Evolutionary conservation across 2,329 filamentous ascomycete species (phyloP), one percentile per base, ranked within the genome.

Genomic region (Colletotrichum filicis): DNA sequence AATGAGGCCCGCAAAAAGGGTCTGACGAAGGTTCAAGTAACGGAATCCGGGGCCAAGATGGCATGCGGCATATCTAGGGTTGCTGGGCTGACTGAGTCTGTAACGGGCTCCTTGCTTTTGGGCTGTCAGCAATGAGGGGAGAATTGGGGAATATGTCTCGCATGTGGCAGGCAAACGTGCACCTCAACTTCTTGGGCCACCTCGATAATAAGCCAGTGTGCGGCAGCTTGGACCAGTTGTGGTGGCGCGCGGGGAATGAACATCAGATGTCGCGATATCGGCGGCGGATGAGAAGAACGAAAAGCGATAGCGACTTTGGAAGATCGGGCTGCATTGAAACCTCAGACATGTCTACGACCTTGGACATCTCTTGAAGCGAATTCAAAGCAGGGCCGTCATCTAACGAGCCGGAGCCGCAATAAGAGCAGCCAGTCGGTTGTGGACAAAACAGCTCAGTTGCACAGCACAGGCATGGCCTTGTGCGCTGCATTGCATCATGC

Each of bases 401-500:
- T 42, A 62, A 26, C n/a, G 42, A 37, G 55, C 56, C 30, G 32
- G 42, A 37, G 55, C 56, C 46, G 32, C 59, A 37, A 59, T 4
- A 22, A n/a, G 57, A 19, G 42, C 11, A 56, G 26, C n/a, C 49
- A 58, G 53, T 35, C 57, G 16, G 37, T 24, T 57, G 37, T 24
- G 35, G 46, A 58, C 42, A 59, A 19, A 16, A 53, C 28, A 35
- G 37, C 42, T 65, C 68, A 57, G 28, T 61, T 26, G 24, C 65
- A 64, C 32, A 32, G 65, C 57, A 24, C 37, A 63, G 65, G 59
- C 69, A 64, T 49, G 65, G 56, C 46, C 60, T 65, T 35, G 60
- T 73, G 71, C 60, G 67, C 60, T 52, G 71, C 71, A 73, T 73
- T 70, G 60, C 70, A 70, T 73, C 61, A 73, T 73, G 66, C 66